Evolutionary conservation across 176 grass and related monocot species (phyloP).

Genomic region (Pontederia crassipes): DNA sequence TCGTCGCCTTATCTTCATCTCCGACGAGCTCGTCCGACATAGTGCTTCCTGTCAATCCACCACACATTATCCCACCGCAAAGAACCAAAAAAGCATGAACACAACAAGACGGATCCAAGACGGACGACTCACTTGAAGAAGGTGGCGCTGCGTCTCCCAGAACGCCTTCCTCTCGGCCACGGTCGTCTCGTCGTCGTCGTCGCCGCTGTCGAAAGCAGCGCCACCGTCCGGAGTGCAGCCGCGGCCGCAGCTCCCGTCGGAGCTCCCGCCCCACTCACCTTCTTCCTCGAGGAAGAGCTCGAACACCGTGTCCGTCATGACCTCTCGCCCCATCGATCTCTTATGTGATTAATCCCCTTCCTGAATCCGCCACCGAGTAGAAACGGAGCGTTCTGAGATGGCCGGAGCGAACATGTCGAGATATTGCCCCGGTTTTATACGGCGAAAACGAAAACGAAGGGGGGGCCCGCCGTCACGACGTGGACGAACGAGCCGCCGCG

Average conservation of each 20-base stretch:
- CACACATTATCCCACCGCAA: background rate
- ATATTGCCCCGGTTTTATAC: background rate
- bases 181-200: conserved; percentile 20
- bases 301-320: conserved; percentile 59
- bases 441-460: background rate
- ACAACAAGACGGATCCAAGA: background rate
- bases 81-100: no score
- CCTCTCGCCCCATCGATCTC: conserved; percentile 26
- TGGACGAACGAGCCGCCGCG: conserved; percentile 17
- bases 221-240: background rate
- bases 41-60: conserved; percentile 37
- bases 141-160: conserved; percentile 52
- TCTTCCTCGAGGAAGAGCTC: conserved; percentile 61
- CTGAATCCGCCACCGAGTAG: no score
- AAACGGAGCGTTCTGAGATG: no score
- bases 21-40: conserved; percentile 48
- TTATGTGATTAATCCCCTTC: background rate
- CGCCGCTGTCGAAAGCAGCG: conserved; percentile 18
- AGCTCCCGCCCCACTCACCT: conserved; percentile 21
- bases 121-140: conserved; percentile 38
- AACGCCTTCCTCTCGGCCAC: conserved; percentile 44
- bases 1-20: conserved; percentile 50
- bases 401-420: no score
- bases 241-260: background rate
- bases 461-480: background rate